phyloP scores from a whole-genome alignment of 2,329 filamentous ascomycete species.

The Talaromyces sp. region DNA sequence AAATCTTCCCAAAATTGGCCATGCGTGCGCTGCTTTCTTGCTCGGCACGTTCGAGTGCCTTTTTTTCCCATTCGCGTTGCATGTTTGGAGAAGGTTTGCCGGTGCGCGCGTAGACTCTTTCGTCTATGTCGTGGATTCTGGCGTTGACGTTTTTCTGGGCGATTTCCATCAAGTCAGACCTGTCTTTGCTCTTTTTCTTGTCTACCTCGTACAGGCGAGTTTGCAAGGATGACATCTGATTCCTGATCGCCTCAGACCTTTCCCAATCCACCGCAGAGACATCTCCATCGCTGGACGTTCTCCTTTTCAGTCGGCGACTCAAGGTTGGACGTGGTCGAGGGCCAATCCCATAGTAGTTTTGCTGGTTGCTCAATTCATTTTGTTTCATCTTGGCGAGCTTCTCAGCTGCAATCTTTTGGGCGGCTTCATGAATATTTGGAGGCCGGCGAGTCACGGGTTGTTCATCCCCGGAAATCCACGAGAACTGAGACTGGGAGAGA shows the following conservation, averaged over 20 bases:
- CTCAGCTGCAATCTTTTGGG: conserved; percentile 79
- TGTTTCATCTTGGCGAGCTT: conserved; percentile 74
- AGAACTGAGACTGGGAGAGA: conserved; percentile 25
- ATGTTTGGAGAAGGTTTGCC: conserved; percentile 66
- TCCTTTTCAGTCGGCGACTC: conserved; percentile 54
- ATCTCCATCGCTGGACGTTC: conserved; percentile 62
- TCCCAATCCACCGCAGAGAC: conserved; percentile 59
- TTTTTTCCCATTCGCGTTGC: conserved; percentile 72
- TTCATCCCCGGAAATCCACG: conserved; percentile 22
- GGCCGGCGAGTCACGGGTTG: conserved; percentile 19
- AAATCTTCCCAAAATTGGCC: conserved; percentile 49
- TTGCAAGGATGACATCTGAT: conserved; percentile 74
- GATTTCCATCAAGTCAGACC: conserved; percentile 67
- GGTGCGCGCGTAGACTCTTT: conserved; percentile 70
- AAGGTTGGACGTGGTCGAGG: conserved; percentile 47
- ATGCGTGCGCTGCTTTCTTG: conserved; percentile 58
- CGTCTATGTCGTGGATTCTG: conserved; percentile 73
- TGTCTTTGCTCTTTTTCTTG: conserved; percentile 66
- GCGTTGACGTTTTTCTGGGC: conserved; percentile 84
- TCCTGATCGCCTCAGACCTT: conserved; percentile 66
- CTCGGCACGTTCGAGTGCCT: conserved; percentile 64
- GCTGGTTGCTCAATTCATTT: conserved; percentile 63
- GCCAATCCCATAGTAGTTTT: conserved; percentile 66
- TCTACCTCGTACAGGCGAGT: conserved; percentile 65
- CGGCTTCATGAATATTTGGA: conserved; percentile 69